Conservation (phyloP, 2,329 filamentous ascomycete species). For the Botryotinia narcissicola region DNA sequence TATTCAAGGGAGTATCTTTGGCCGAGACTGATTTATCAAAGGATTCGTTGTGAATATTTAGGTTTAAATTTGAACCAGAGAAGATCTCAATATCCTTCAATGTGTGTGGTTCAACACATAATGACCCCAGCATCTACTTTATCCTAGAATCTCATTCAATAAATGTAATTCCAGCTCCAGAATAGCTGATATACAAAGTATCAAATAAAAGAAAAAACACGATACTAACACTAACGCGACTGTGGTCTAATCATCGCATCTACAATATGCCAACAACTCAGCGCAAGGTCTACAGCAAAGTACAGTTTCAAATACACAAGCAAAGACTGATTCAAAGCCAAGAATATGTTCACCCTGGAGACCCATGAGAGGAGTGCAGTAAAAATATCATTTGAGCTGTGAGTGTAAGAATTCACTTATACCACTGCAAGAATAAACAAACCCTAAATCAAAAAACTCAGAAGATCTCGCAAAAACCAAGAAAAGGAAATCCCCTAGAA, state of each 20-base stretch:
- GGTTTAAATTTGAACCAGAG: not conserved
- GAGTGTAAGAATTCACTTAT: not conserved
- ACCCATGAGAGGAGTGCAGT: not conserved
- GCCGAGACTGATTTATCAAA: not conserved
- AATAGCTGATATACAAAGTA: not conserved
- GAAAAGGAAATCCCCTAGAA: accelerated
- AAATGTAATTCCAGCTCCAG: too few relatives aligned
- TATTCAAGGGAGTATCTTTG: not conserved
- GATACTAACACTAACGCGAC: too few relatives aligned
- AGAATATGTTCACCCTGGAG: accelerated
- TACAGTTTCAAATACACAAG: too few relatives aligned
- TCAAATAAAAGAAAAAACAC: not conserved
- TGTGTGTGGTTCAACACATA: too few relatives aligned
- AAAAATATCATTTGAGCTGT: not conserved
- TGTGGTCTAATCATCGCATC: accelerated
- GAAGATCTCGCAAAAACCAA: accelerated
- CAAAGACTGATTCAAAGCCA: accelerated
- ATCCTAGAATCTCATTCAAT: too few relatives aligned
- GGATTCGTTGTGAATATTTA: accelerated
- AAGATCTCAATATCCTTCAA: too few relatives aligned
- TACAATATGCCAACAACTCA: not conserved
- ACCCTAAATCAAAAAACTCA: not conserved
- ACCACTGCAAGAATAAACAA: too few relatives aligned
- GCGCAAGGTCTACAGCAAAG: not conserved
- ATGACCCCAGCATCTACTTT: too few relatives aligned